Base-by-base conservation (phyloP, 1,284 basidiomycete species). In the Schizopora paradoxa region DNA sequence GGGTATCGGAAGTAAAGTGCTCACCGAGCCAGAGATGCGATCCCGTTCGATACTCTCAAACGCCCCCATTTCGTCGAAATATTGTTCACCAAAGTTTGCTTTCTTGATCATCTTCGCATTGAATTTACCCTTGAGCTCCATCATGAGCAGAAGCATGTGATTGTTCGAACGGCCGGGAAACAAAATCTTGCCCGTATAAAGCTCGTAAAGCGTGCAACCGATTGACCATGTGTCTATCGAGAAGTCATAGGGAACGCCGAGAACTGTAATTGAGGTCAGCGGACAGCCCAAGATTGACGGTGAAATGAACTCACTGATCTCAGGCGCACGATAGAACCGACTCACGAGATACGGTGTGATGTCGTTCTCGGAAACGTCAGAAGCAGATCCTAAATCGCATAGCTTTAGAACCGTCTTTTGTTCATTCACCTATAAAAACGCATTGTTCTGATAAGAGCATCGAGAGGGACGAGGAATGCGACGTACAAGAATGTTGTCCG, bases 341-440 rank as follows among this genome's bases (percentile, higher is more conserved):
- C 91, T 94, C 47, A 99, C 96, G 46, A 99, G 83, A 64, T 99
- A 99, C 2, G 96, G 96, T 1, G 96, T 98, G 55, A 99, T 94
- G 36, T 98, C 96, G 64, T 91, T 92, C 65, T 98, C 94, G 16
- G 84, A 84, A 0, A 87, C 85, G 61, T 96, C 92, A 6, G 89
- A 89, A 0, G 96, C 96, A 0, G 93, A 97, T 31, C 96, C 96
- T 31, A 99, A 70, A 69, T 99, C 96, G 60, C 94, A 98, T 2
- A 99, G 69, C 67, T 99, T 99, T 46, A 99, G 67, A 5, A 91
- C 67, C 0, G 91, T 93, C 70, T 99, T 99, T 58, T 82, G 84
- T 55, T 98, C 94, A 55, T 94, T 95, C 22, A 97, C 91, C 91
- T 94, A 52, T 28, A 48, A 11, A 51, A 37, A 23, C 7, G 40